Conservation (phyloP, 2,329 filamentous ascomycete species). For the Allantophomopsis cytisporea region DNA sequence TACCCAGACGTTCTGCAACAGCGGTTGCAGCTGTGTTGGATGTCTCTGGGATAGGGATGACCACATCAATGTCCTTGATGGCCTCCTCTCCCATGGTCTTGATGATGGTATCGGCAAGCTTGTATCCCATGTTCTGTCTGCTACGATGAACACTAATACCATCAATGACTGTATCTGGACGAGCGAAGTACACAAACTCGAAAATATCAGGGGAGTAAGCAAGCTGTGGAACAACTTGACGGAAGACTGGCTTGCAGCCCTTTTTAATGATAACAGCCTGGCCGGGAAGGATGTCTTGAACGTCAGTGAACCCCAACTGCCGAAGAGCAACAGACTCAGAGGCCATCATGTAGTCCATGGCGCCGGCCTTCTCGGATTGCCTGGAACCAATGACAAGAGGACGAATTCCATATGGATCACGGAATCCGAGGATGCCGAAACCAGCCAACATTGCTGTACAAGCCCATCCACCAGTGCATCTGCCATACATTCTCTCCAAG, state of each 20-base stretch:
- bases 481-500: constrained; percentile 57
- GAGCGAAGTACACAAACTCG: constrained; percentile 77
- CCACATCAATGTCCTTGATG: constrained; percentile 65
- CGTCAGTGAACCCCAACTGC: constrained; percentile 67
- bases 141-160: constrained; percentile 78
- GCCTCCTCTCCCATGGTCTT: constrained; percentile 53
- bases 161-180: constrained; percentile 73
- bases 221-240: constrained; percentile 54
- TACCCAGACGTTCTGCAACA: constrained; percentile 61
- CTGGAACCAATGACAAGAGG: constrained; percentile 70
- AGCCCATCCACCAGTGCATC: constrained; percentile 64
- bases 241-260: constrained; percentile 58
- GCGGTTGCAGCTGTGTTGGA: constrained; percentile 68
- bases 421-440: constrained; percentile 69
- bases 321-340: constrained; percentile 76
- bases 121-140: constrained; percentile 75
- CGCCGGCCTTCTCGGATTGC: constrained; percentile 47
- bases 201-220: constrained; percentile 77
- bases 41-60: constrained; percentile 77
- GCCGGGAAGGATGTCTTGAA: constrained; percentile 68
- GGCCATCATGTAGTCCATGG: constrained; percentile 79
- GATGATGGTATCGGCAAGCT: constrained; percentile 62
- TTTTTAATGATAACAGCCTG: constrained; percentile 80
- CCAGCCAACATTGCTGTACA: constrained; percentile 73
- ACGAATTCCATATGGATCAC: constrained; percentile 70